Conservation (phyloP, 176 grass and related monocot species). For the Rhynchospora breviuscula region DNA sequence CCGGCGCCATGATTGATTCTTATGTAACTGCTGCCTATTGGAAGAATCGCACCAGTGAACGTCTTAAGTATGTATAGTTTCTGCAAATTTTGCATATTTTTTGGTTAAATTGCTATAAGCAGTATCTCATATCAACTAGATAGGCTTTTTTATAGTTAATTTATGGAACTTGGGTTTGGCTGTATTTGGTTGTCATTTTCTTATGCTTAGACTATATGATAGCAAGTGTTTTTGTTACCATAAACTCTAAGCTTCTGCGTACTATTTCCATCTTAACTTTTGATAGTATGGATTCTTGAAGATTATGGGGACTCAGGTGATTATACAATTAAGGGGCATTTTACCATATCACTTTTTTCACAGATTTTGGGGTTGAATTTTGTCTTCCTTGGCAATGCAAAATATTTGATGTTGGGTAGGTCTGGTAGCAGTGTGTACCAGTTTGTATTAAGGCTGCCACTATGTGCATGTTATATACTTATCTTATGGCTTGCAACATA, state of each 20-base stretch:
- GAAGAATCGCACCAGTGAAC: constrained; percentile 79
- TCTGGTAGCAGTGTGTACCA: constrained; percentile 1
- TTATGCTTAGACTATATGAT: no score
- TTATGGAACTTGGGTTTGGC: background rate
- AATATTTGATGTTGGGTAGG: background rate
- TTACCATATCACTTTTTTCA: background rate
- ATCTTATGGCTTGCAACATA: background rate
- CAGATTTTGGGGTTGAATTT: background rate
- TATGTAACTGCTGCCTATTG: constrained; percentile 77
- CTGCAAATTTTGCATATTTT: constrained; percentile 5
- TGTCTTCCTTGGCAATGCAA: background rate
- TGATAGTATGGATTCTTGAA: background rate
- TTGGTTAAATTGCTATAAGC: background rate
- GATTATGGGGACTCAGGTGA: background rate
- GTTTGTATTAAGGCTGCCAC: background rate
- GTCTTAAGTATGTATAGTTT: constrained; percentile 68
- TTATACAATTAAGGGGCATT: background rate
- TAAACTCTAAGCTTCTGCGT: background rate
- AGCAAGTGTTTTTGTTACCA: background rate
- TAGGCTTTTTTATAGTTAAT: background rate
- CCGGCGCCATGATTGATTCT: constrained; percentile 94
- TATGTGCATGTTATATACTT: background rate
- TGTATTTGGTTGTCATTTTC: background rate
- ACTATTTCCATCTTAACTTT: background rate
- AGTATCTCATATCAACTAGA: no score